Base-by-base conservation (phyloP, 345 rosid genomes). In the Aquilaria yunnanensis region DNA sequence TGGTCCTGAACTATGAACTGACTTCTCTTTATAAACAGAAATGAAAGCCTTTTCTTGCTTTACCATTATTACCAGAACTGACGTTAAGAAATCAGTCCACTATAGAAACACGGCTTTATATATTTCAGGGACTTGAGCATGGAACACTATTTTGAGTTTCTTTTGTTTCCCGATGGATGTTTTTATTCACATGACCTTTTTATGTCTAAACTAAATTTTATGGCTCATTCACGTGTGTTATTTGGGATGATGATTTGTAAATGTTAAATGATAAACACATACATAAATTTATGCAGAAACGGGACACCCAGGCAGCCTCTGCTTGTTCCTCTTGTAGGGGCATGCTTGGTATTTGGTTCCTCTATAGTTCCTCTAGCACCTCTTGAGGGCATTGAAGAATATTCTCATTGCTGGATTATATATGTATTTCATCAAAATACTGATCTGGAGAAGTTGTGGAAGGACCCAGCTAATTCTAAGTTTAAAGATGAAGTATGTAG, bases 221-320 rank as follows among this genome's bases (percentile, higher is more conserved):
- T 37, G 43, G 43, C 43, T 37, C 43, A 3, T 37, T 37, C 7
- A 37, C 5, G 5, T 5, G 5, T 54, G 55, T 50, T 63, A 23
- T 16, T 13, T 9, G 29, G 51, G 43, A 29, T 46, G 33, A 6
- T 59, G 31, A 46, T 50, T 49, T 49, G 43, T 46, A 49, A 16
- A 54, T 55, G 3, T 5, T 49, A 33, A 31, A 12, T 68, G 29
- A n/a, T 57, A 33, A 49, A 3, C 56, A 51, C 16, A 14, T 59
- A n/a, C 33, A 23, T 69, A 53, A 45, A 54, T 57, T 23, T 61
- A 31, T 72, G 53, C 77, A 93, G 96, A 75, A 87, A 90, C 60
- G 97, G 98, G 66, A 90, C 97, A 34, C 97, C 96, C 6, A 85
- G 96, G 78, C 98, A 86, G 74, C 94, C 98, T 23, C 74, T 90